A percentile compares a stretch with the other conserved stretches of the same genome.
phyloP scores from a whole-genome alignment of 2,329 filamentous ascomycete species.

The Aspergillus fumigatiaffinis region DNA sequence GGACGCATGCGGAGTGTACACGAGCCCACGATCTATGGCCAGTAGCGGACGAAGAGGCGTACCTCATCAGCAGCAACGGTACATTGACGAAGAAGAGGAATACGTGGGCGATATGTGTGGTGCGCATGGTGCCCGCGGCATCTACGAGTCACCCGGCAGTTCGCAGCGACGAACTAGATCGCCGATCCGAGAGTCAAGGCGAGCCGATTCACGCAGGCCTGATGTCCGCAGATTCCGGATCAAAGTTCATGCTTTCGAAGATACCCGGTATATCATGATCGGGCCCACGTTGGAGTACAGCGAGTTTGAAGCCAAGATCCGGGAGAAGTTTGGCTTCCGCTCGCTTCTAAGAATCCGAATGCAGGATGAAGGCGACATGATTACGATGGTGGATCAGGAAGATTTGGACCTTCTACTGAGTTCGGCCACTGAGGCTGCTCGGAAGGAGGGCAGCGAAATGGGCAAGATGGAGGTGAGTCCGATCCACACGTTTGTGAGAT shows the following conservation, averaged over 20 bases:
- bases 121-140: slow-evolving; percentile 63
- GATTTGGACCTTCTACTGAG: slow-evolving; percentile 85
- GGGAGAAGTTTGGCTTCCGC: slow-evolving; percentile 76
- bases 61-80: slow-evolving; percentile 50
- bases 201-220: slow-evolving; percentile 42
- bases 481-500: neutral
- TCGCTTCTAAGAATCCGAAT: slow-evolving; percentile 72
- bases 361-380: slow-evolving; percentile 90
- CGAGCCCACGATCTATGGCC: slow-evolving; percentile 48
- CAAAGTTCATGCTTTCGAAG: slow-evolving; percentile 81
- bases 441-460: slow-evolving; percentile 72
- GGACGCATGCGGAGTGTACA: slow-evolving; percentile 64
- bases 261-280: slow-evolving; percentile 91
- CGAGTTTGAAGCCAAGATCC: slow-evolving; percentile 73
- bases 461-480: slow-evolving; percentile 89
- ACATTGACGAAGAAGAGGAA: slow-evolving; percentile 77
- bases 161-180: slow-evolving; percentile 33
- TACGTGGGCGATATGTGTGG: slow-evolving; percentile 68
- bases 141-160: slow-evolving; percentile 71
- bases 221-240: slow-evolving; percentile 77
- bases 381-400: slow-evolving; percentile 94
- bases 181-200: slow-evolving; percentile 24
- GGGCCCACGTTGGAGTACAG: slow-evolving; percentile 66
- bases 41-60: slow-evolving; percentile 36
- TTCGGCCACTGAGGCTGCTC: slow-evolving; percentile 63